phyloP scores from a whole-genome alignment of 129 eudicot genomes.

The Artemisia annua region DNA sequence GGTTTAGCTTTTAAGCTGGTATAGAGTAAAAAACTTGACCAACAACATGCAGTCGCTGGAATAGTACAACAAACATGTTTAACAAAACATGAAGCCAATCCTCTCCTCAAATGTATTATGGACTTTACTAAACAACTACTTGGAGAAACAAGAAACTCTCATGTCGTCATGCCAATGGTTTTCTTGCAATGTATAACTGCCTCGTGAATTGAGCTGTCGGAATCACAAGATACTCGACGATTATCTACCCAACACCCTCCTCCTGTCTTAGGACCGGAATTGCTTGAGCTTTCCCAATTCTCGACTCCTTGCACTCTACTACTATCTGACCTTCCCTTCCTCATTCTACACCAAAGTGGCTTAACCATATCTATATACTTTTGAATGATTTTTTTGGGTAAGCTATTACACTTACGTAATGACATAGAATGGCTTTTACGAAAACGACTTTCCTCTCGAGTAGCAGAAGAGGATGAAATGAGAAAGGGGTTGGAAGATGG shows the following conservation, averaged over 20 bases:
- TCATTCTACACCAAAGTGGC: conserved; percentile 45
- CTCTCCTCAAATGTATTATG: not conserved
- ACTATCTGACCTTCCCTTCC: conserved; percentile 40
- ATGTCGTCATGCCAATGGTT: conserved; percentile 54
- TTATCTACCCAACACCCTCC: conserved; percentile 51
- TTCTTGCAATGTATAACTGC: conserved; percentile 94
- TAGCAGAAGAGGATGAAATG: conserved; percentile 12
- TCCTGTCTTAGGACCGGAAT: conserved; percentile 52
- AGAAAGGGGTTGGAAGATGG: conserved; percentile 18
- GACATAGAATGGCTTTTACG: conserved; percentile 53
- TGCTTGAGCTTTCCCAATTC: conserved; percentile 34
- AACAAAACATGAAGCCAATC: not conserved
- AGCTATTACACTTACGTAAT: conserved; percentile 46
- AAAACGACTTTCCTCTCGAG: conserved; percentile 24
- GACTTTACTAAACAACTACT: conserved; percentile 12
- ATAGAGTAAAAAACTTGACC: conserved; percentile 2
- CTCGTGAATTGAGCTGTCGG: conserved; percentile 85
- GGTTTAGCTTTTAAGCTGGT: not conserved
- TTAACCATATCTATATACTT: conserved; percentile 52
- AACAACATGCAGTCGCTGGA: conserved; percentile 14
- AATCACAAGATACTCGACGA: conserved; percentile 74
- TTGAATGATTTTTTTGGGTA: conserved; percentile 49
- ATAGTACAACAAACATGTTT: not conserved
- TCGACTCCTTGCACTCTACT: conserved; percentile 38
- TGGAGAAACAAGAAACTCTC: not conserved